Evolutionary conservation across 345 rosid species (phyloP).

Genomic region (Rhizophora apiculata): DNA sequence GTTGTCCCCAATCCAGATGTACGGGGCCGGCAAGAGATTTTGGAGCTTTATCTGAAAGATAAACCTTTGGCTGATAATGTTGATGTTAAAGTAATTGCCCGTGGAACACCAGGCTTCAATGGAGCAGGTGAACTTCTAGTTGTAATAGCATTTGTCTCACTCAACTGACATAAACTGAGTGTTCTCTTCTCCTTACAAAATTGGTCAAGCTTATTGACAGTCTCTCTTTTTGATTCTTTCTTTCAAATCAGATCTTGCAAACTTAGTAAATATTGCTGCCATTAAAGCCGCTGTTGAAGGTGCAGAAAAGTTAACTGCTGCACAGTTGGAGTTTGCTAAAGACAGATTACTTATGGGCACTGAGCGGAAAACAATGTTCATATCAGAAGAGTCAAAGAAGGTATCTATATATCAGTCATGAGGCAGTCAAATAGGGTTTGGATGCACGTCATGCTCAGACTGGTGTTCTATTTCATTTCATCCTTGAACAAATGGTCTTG

Average conservation of each 20-base stretch:
- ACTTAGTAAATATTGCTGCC: slow-evolving; percentile 96
- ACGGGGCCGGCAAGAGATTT: slow-evolving; percentile 91
- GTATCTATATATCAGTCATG: slow-evolving; percentile 32
- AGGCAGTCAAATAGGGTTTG: neutral
- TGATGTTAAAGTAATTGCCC: slow-evolving; percentile 88
- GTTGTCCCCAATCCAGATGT: slow-evolving; percentile 95
- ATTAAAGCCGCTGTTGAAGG: slow-evolving; percentile 99
- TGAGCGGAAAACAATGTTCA: slow-evolving; percentile 91
- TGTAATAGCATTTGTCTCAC: slow-evolving; percentile 1
- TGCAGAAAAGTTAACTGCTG: slow-evolving; percentile 65
- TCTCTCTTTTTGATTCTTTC: slow-evolving; percentile 4
- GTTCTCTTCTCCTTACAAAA: neutral
- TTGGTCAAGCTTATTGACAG: slow-evolving; percentile 6
- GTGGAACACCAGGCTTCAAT: slow-evolving; percentile 99
- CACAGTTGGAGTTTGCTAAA: slow-evolving; percentile 88
- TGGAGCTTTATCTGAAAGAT: slow-evolving; percentile 90
- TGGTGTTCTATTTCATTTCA: neutral
- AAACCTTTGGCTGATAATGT: slow-evolving; percentile 86
- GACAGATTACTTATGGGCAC: slow-evolving; percentile 96
- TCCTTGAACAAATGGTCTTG: too few species aligned
- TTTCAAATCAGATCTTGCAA: slow-evolving; percentile 71
- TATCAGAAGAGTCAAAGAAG: slow-evolving; percentile 97
- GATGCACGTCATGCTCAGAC: neutral
- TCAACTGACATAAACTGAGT: neutral
- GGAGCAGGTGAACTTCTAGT: slow-evolving; percentile 70